Conservation (phyloP, 2,329 filamentous ascomycete species). For the Elsinoe necatrix region DNA sequence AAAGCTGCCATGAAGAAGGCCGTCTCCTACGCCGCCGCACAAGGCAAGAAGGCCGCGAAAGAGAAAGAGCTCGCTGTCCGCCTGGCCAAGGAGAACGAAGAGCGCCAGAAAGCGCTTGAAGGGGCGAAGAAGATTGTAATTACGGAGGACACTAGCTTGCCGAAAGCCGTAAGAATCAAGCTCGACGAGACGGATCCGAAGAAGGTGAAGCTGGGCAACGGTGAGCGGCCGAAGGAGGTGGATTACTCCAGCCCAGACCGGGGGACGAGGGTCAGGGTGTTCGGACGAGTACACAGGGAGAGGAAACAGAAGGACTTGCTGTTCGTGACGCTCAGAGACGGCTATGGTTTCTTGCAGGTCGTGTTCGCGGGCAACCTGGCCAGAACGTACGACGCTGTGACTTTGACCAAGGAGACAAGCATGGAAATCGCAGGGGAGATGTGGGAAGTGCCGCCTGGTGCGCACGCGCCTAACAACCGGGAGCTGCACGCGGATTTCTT, state of each 20-base stretch:
- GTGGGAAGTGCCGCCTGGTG: constrained; percentile 67
- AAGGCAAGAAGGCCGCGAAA: constrained; percentile 78
- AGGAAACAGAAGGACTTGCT: constrained; percentile 75
- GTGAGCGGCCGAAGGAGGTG: constrained; percentile 40
- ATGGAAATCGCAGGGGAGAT: constrained; percentile 78
- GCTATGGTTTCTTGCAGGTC: constrained; percentile 78
- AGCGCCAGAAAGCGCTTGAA: constrained; percentile 63
- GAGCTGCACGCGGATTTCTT: constrained; percentile 90
- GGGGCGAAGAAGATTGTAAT: constrained; percentile 72
- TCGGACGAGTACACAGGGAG: constrained; percentile 74
- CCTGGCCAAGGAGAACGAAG: constrained; percentile 63
- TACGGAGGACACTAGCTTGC: constrained; percentile 62
- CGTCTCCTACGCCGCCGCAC: constrained; percentile 60
- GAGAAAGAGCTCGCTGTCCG: constrained; percentile 63
- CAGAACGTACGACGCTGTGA: constrained; percentile 85
- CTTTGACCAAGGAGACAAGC: constrained; percentile 78
- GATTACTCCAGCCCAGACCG: constrained; percentile 47
- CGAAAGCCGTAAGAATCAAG: constrained; percentile 65
- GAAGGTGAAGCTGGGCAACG: constrained; percentile 47
- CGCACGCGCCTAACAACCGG: constrained; percentile 71
- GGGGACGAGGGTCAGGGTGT: constrained; percentile 69
- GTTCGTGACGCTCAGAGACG: constrained; percentile 79
- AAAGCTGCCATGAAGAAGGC: constrained; percentile 85
- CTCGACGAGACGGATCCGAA: constrained; percentile 61
- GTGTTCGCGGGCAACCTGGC: constrained; percentile 72